Percentiles rank a stretch among this genome's conserved stretches.
Conservation (phyloP, 129 eudicot genomes). For the Artemisia annua region DNA sequence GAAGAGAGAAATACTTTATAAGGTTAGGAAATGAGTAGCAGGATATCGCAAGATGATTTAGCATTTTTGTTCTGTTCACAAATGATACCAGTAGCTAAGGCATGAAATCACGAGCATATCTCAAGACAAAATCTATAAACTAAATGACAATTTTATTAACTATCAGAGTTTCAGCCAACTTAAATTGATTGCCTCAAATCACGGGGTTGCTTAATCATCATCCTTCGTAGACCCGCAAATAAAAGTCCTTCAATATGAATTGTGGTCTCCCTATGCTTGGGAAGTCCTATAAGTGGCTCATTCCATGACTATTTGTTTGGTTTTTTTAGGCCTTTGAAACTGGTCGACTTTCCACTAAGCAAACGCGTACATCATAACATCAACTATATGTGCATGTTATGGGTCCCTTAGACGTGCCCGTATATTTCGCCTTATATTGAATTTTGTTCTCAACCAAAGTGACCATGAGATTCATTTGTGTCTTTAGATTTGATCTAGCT, state of each 20-base stretch:
- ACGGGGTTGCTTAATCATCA: not conserved
- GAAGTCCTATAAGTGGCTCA: not conserved
- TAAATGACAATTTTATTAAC: not conserved
- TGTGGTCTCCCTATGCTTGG: not conserved
- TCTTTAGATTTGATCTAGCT: not conserved
- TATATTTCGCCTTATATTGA: not conserved
- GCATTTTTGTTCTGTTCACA: no score
- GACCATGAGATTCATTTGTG: not conserved
- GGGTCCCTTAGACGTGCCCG: conserved; percentile 6
- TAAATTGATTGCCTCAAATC: not conserved
- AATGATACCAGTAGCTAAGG: no score
- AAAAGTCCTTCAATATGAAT: not conserved
- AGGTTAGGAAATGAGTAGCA: no score
- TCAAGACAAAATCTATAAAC: not conserved
- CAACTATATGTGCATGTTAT: not conserved
- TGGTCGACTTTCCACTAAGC: conserved; percentile 1
- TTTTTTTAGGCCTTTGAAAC: conserved; percentile 11
- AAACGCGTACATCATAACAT: conserved; percentile 4
- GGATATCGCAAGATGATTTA: no score
- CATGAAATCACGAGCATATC: not conserved
- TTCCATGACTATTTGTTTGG: conserved; percentile 13
- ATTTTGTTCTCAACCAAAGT: not conserved
- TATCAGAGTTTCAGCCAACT: not conserved
- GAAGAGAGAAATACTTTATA: no score
- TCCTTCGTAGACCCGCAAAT: not conserved